Base-by-base conservation (phyloP, 106 monocot genomes). In the Triglochin maritima region DNA sequence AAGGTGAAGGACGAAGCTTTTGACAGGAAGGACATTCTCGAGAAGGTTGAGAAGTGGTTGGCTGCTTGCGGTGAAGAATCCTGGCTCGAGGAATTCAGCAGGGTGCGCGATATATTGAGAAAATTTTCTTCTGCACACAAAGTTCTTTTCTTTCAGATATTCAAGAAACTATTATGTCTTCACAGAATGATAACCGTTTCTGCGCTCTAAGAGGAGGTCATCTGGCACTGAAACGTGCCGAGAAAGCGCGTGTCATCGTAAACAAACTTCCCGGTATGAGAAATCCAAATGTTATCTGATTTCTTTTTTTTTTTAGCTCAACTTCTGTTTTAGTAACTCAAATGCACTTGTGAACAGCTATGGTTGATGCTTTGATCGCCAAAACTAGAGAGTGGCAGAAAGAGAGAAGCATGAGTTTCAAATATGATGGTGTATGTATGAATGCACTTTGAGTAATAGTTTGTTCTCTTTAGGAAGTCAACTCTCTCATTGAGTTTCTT, bases 1-100 rank as follows among this genome's bases (percentile, higher is more conserved):
- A 48, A 17, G 13, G 77, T 75, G 7, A 88, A 88, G 64, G 88
- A 84, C 45, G 84, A 88, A 74, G 81, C 77, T 13, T 88, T 84
- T 70, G 78, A 74, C 62, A 71, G 88, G 70, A 82, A 73, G 68
- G 88, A 88, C 47, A 78, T 88, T 49, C 88, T 88, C 44, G 88
- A 88, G 53, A 88, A 69, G 62, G 84, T 88, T 56, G 84, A 84
- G 49, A 88, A 88, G 80, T 88, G 84, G 84, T 62, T 88, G 44
- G 16, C 69, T 56, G 84, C 88, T 14, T 84, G 88, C 41, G 66
- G 79, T 50, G 88, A 88, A 65, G 88, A 88, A 50, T 71, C 77
- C 11, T 88, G 88, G 88, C 84, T 88, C 7, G 88, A 88, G 71
- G 88, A 88, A 62, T 88, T 89, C 55, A 94, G 79, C 69, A 86